phyloP scores from a whole-genome alignment of 371 early-diverging fungal species.

The Zychaea mexicana region DNA sequence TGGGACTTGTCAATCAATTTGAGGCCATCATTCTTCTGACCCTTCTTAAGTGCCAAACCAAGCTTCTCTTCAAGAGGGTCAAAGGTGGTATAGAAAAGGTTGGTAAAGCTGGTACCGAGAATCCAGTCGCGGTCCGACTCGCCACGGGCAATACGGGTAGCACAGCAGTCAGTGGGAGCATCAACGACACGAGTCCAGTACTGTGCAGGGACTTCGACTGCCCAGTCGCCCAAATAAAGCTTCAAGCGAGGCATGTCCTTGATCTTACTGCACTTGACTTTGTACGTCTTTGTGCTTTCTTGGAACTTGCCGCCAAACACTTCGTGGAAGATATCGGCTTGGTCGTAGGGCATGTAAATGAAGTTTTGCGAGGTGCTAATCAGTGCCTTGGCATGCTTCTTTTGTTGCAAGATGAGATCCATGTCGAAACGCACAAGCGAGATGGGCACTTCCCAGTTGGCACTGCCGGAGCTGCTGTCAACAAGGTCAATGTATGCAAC shows the following conservation, averaged over 20 bases:
- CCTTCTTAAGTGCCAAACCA: conserved; percentile 46
- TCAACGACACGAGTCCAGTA: conserved; percentile 42
- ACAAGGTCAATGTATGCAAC: conserved; percentile 38
- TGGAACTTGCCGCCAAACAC: conserved; percentile 37
- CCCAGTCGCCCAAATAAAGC: conserved; percentile 34
- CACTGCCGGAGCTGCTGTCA: conserved; percentile 28
- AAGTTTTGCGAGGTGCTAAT: conserved; percentile 37
- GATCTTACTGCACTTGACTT: conserved; percentile 40
- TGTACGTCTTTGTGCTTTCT: conserved; percentile 26
- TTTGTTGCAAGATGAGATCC: conserved; percentile 30
- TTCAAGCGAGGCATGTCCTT: conserved; percentile 37
- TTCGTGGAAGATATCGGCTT: conserved; percentile 45
- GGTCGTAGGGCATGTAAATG: conserved; percentile 42
- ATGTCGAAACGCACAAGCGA: conserved; percentile 37
- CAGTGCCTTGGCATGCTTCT: conserved; percentile 37
- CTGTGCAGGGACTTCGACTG: conserved; percentile 41
- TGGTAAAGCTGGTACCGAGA: conserved; percentile 43
- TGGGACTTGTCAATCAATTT: conserved; percentile 32
- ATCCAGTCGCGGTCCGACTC: conserved; percentile 43
- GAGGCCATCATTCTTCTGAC: conserved; percentile 32
- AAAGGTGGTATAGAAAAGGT: conserved; percentile 46
- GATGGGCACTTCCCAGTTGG: conserved; percentile 44
- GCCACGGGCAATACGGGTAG: conserved; percentile 42
- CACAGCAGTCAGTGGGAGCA: conserved; percentile 36
- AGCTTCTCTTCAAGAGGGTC: conserved; percentile 40